Base-by-base conservation (phyloP, 75 land plant genomes). In the Azolla pinnata region DNA sequence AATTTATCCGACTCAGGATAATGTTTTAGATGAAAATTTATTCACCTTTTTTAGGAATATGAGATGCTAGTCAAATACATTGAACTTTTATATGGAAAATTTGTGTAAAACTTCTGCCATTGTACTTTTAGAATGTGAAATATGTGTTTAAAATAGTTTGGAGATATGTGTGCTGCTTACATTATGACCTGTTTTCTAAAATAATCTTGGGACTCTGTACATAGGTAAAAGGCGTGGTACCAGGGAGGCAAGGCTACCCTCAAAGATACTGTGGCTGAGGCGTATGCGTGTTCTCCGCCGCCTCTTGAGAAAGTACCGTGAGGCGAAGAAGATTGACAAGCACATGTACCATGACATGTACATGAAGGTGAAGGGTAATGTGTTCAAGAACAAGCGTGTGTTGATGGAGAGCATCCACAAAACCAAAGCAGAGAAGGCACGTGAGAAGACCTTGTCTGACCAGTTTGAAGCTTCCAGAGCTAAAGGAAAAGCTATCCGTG, bases 341-440 rank as follows among this genome's bases (percentile, higher is more conserved):
- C 80, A 78, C 46, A 78, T 78, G 80, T 80, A 80, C 59, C 82
- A 80, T 56, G 82, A 73, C 53, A 80, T 80, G 83, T 80, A 80
- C 61, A 80, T 80, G 83, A 80, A 74, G 54, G 78, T 78, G 32
- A 78, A 78, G 55, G 80, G 79, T 59, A 78, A 78, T 67, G 80
- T 74, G 12, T 78, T 78, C 64, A 78, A 78, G 73, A 78, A 78
- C 64, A 78, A 78, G 78, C 67, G 83, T 24, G 83, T 80, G 31
- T 62, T 80, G 34, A 80, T 80, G 83, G 83, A 80, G 69, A 80
- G 81, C 55, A 80, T 80, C 54, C 83, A 80, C 82, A 80, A 80
- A 45, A 60, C 77, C 7, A 80, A 80, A 65, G 83, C 83, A 25
- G 83, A 80, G 52, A 80, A 80, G 67, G 83, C 83, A 0, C 77